Conservation (phyloP, 305 asterid species). For the Galium porrigens region DNA sequence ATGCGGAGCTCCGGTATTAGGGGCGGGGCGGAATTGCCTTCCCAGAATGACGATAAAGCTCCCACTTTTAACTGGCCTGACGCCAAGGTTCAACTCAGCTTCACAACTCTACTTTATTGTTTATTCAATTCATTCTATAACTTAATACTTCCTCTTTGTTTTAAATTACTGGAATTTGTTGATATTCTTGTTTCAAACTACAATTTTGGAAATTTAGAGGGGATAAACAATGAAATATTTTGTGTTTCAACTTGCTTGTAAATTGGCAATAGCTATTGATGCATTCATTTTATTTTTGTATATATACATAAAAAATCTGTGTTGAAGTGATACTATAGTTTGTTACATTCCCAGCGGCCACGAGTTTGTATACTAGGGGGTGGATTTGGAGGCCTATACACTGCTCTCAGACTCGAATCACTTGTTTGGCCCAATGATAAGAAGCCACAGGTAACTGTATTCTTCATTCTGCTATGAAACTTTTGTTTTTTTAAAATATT, state of each 20-base stretch:
- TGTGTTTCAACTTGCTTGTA: background rate
- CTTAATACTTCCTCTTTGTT: background rate
- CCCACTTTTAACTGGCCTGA: conserved; percentile 42
- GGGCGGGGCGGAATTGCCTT: conserved; percentile 19
- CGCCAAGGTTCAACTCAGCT: conserved; percentile 15
- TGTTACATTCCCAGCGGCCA: conserved; percentile 53
- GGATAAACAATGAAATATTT: background rate
- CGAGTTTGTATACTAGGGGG: conserved; percentile 93
- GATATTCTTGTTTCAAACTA: background rate
- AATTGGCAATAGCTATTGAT: background rate
- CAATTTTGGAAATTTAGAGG: background rate
- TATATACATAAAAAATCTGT: no score
- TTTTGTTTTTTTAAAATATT: background rate
- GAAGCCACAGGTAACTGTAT: conserved; percentile 66
- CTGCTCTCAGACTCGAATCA: conserved; percentile 81
- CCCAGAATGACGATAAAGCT: conserved; percentile 29
- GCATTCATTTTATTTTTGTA: no score
- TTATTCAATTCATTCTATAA: background rate
- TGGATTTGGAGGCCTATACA: conserved; percentile 94
- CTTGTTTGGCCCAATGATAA: conserved; percentile 91
- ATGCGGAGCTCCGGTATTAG: conserved; percentile 19
- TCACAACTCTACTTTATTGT: background rate
- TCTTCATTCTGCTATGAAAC: conserved; percentile 1
- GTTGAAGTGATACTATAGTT: background rate
- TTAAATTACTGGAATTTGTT: background rate